Percentiles rank a stretch among this genome's conserved stretches.
Conservation (phyloP, 345 rosid species). For the Linum trigynum region DNA sequence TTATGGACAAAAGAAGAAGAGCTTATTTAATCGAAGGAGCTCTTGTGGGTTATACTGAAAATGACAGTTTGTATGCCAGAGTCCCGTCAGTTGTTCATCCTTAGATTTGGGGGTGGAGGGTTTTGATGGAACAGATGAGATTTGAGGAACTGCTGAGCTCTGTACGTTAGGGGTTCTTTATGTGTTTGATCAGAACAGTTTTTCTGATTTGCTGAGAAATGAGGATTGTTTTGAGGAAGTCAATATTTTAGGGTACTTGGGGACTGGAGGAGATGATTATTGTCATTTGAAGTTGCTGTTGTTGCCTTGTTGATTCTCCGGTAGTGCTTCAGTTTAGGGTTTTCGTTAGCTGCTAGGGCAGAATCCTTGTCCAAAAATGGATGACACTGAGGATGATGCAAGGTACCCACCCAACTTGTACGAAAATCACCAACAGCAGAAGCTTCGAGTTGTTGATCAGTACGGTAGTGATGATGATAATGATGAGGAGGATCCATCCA, state of each 20-base stretch:
- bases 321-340: background rate
- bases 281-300: background rate
- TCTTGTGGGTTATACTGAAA: background rate
- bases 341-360: background rate
- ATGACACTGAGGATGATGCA: constrained; percentile 60
- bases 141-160: background rate
- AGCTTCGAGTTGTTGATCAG: constrained; percentile 33
- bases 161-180: background rate
- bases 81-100: background rate
- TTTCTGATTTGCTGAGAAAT: constrained; percentile 1
- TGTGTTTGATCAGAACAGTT: background rate
- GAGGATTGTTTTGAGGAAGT: background rate
- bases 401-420: constrained; percentile 53
- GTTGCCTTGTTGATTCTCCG: background rate
- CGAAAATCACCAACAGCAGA: constrained; percentile 45
- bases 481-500: constrained; percentile 24
- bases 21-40: constrained; percentile 1
- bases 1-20: background rate
- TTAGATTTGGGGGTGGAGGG: background rate
- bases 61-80: background rate
- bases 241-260: background rate
- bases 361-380: constrained; percentile 39
- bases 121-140: background rate
- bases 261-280: background rate
- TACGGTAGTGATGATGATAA: constrained; percentile 38